These are phyloP conservation scores for Suillus fuscotomentosus DNA, from an alignment of 768 basidiomycete species.

Conservation along the genomic window DNA sequence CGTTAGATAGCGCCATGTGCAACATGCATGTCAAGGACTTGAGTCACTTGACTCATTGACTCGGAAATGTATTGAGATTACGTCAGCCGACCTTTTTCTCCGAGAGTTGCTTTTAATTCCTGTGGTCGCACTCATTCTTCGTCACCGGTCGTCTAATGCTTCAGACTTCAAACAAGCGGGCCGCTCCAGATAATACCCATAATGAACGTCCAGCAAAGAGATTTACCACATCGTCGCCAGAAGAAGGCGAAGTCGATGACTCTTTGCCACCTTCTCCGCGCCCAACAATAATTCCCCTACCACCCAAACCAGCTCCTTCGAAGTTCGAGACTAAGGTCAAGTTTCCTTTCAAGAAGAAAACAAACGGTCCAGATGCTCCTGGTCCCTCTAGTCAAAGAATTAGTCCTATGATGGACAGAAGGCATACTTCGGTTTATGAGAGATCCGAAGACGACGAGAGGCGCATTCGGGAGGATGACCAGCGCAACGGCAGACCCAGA, in stretches of 20 bases:
- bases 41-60: neutral
- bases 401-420: conserved; percentile 16
- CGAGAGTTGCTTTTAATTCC: neutral
- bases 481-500: conserved; percentile 22
- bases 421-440: conserved; percentile 31
- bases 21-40: neutral
- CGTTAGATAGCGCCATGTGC: neutral
- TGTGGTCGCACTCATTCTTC: neutral
- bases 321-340: conserved; percentile 51
- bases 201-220: conserved; percentile 55
- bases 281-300: conserved; percentile 21
- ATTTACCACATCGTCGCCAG: conserved; percentile 58
- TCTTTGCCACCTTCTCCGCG: conserved; percentile 20
- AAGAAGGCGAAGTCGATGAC: conserved; percentile 84
- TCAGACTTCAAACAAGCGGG: conserved; percentile 47
- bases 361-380: conserved; percentile 31
- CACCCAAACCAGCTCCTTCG: conserved; percentile 35
- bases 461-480: conserved; percentile 37
- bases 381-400: conserved; percentile 21
- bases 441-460: conserved; percentile 47
- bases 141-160: conserved; percentile 5
- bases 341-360: conserved; percentile 72
- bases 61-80: conserved; percentile 3
- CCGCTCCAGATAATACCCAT: conserved; percentile 52
- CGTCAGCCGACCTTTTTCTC: conserved; percentile 14